These are phyloP conservation scores for Exophiala sp. DNA, from an alignment of 2,329 filamentous ascomycete genomes.

Conservation along the genomic window DNA sequence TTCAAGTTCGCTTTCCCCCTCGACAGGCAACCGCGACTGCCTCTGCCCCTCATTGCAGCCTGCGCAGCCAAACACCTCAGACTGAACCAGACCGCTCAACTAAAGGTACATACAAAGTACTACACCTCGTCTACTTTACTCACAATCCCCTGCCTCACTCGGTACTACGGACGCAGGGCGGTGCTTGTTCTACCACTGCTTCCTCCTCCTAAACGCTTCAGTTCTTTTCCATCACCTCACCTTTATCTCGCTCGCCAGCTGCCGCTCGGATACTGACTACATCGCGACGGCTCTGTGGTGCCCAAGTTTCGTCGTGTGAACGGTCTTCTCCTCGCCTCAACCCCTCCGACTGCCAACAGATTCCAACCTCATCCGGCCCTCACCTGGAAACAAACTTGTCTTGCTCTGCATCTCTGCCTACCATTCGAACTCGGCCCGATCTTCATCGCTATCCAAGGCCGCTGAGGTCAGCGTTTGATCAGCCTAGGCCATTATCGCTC, in stretches of 20 bases:
- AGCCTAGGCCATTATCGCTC: not conserved
- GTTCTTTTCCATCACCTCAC: too few relatives aligned
- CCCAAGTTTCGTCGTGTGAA: not conserved
- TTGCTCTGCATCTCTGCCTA: not conserved
- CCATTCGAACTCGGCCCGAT: not conserved
- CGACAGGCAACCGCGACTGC: not conserved
- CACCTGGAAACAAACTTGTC: slow-evolving; percentile 2
- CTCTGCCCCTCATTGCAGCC: slow-evolving; percentile 11
- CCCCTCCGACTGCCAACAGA: slow-evolving; percentile 9
- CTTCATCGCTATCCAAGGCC: not conserved
- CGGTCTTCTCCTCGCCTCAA: not conserved
- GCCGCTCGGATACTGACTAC: too few relatives aligned
- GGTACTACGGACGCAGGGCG: too few relatives aligned
- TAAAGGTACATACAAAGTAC: not conserved
- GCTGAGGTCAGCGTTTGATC: not conserved
- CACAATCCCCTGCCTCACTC: not conserved
- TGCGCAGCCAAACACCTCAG: not conserved
- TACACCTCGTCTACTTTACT: not conserved
- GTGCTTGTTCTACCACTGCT: too few relatives aligned
- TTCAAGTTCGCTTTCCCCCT: too few relatives aligned
- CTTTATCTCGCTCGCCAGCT: too few relatives aligned
- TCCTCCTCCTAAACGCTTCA: too few relatives aligned
- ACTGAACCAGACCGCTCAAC: too few relatives aligned
- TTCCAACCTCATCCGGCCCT: slow-evolving; percentile 9
- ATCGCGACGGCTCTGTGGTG: too few relatives aligned